Evolutionary conservation across 495 filamentous ascomycete genomes (phyloP), one percentile per base, ranked within the genome.

Genomic region (Talaromyces nanjingensis): DNA sequence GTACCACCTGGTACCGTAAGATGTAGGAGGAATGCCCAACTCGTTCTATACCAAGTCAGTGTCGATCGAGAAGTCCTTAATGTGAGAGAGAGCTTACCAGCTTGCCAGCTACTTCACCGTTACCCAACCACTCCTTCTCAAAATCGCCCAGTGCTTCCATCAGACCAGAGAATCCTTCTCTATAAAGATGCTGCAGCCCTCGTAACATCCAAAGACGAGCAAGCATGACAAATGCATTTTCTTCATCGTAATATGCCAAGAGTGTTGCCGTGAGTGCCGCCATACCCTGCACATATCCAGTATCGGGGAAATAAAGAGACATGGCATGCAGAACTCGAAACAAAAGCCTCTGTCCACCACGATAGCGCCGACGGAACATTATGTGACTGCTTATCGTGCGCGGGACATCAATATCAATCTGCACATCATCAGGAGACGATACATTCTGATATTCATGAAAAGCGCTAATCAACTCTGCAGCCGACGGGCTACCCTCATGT

Each of bases 281-380:
- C 94, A 99, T 99, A 39, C 94, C 94, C 73, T 99, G 94, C 4
- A 99, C 94, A 74, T 99, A 99, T 2, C 94, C 93, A 3, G 90
- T 91, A 11, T 89, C 90, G 1, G 93, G 92, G 68, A 91, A 94
- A 70, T 97, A 92, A 16, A 99, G 82, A 7, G 89, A 93, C 72
- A 99, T 83, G 64, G 90, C 87, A 72, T 98, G 94, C 20, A 99
- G 81, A 7, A 97, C 91, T 22, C 94, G 85, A 76, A 99, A 99
- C 6, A 99, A 81, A 24, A 98, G 79, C 55, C 94, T 85, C 73
- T 99, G 94, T 2, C 93, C 93, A 62, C 88, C 89, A 11, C 92
- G 87, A 78, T 99, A 99, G 33, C 96, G 82, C 62, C 87, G 83
- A 24, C 94, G 87, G 71, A 99, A 99, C 96, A 99, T 97, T 70